phyloP scores from a whole-genome alignment of 176 grass and related monocot genomes.

The Neostapfia colusana region DNA sequence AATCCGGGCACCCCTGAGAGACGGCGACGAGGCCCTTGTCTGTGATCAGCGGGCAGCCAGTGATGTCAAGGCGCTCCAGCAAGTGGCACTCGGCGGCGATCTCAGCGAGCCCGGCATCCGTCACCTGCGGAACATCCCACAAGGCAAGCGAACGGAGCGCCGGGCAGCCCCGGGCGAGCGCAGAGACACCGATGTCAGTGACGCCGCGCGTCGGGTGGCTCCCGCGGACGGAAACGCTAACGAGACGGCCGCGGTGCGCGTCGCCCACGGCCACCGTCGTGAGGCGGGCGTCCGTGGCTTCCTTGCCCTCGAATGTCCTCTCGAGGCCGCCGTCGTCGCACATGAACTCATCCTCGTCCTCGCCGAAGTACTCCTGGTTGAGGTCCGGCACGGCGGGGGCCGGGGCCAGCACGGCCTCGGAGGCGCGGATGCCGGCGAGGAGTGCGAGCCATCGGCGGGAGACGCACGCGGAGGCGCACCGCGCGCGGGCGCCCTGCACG shows the following conservation, averaged over 20 bases:
- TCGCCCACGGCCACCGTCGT: constrained; percentile 57
- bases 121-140: constrained; percentile 66
- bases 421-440: constrained; percentile 66
- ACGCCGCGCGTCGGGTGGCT: constrained; percentile 66
- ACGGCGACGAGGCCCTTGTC: constrained; percentile 67
- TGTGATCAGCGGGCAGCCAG: constrained; percentile 64
- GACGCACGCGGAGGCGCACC: constrained; percentile 68
- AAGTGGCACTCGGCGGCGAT: constrained; percentile 71
- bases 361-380: constrained; percentile 50
- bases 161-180: constrained; percentile 59
- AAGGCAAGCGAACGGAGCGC: constrained; percentile 60
- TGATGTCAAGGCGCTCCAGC: constrained; percentile 76
- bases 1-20: constrained; percentile 62
- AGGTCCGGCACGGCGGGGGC: constrained; percentile 59
- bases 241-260: constrained; percentile 49
- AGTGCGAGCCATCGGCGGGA: constrained; percentile 80
- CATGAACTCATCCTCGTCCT: constrained; percentile 41
- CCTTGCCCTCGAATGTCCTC: constrained; percentile 56
- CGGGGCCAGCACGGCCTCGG: constrained; percentile 45
- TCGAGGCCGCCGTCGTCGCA: constrained; percentile 17
- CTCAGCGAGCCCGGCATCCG: constrained; percentile 63
- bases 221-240: constrained; percentile 59
- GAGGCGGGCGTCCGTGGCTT: constrained; percentile 72
- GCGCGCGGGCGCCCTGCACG: constrained; percentile 55
- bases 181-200: constrained; percentile 70